These are phyloP conservation scores for Cicer judaicum DNA, from an alignment of 306 rosid species.

Conservation along the genomic window DNA sequence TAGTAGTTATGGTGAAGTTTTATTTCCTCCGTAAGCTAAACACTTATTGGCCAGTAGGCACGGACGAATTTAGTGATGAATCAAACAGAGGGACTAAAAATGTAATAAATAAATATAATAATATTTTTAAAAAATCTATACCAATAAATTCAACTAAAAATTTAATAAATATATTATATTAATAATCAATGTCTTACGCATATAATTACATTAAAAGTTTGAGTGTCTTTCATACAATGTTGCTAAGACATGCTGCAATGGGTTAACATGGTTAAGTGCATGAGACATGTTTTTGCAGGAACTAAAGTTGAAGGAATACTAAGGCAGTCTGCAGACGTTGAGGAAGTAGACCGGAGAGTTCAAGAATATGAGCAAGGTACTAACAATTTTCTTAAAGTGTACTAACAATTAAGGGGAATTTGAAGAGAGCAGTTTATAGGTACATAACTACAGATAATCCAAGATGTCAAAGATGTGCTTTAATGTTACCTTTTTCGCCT, in stretches of 20 bases:
- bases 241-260: conserved; percentile 22
- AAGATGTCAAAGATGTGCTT: not conserved
- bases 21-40: not conserved
- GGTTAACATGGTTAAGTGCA: conserved; percentile 13
- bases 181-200: not conserved
- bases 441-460: too few relatives aligned
- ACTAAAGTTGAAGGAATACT: conserved; percentile 89
- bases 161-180: not conserved
- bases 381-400: conserved; percentile 22
- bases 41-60: not conserved
- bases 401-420: conserved; percentile 8
- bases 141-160: not conserved
- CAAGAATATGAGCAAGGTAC: conserved; percentile 97
- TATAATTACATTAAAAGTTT: not conserved
- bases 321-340: conserved; percentile 97
- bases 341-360: conserved; percentile 96
- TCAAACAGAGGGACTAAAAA: not conserved
- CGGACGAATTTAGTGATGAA: not conserved
- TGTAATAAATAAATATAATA: not conserved
- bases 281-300: conserved; percentile 53
- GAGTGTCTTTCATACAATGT: conserved; percentile 4
- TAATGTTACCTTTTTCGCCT: not conserved
- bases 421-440: not conserved
- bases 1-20: conserved; percentile 19
- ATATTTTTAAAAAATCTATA: not conserved